Evolutionary conservation across 768 basidiomycete species (phyloP).

Genomic region (Nidularia pulvinata): DNA sequence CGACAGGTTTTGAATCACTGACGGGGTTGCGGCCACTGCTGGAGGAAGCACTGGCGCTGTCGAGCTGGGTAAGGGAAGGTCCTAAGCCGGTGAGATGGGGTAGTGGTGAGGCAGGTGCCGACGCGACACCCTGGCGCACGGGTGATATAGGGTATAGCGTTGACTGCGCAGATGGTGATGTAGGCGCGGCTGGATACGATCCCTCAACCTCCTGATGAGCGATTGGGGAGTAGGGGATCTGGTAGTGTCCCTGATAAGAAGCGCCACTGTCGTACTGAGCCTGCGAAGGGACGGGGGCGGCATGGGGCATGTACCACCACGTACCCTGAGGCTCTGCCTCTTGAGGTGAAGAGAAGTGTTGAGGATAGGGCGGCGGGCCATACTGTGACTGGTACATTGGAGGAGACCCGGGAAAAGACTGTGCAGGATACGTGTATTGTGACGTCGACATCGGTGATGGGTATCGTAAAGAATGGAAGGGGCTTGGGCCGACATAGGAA

Average conservation of each 20-base stretch:
- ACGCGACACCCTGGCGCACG: slow-evolving; percentile 1
- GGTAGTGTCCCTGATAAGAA: slow-evolving; percentile 28
- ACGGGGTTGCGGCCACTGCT: background rate
- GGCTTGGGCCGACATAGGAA: slow-evolving; percentile 18
- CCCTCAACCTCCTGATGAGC: slow-evolving; percentile 18
- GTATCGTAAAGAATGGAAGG: slow-evolving; percentile 33
- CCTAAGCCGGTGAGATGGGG: slow-evolving; percentile 5
- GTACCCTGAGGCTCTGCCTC: slow-evolving; percentile 42
- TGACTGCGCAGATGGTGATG: slow-evolving; percentile 12
- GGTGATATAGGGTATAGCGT: slow-evolving; percentile 8
- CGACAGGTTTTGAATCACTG: slow-evolving; percentile 20
- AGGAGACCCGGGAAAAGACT: slow-evolving; percentile 28
- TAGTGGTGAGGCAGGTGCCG: slow-evolving; percentile 1
- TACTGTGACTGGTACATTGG: slow-evolving; percentile 38
- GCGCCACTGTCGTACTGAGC: slow-evolving; percentile 22
- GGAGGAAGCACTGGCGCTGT: slow-evolving; percentile 6
- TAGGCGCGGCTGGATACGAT: slow-evolving; percentile 11
- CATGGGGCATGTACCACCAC: slow-evolving; percentile 47
- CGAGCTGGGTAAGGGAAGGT: slow-evolving; percentile 6
- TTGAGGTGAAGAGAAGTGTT: slow-evolving; percentile 22
- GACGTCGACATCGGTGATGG: slow-evolving; percentile 22
- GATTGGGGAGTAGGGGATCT: slow-evolving; percentile 21
- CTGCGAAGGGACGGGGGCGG: slow-evolving; percentile 12
- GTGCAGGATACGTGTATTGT: slow-evolving; percentile 33
- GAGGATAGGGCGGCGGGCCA: slow-evolving; percentile 29